A percentile compares a stretch with the other conserved stretches of the same genome.
phyloP scores from a whole-genome alignment of 306 rosid species.

The Cicer judaicum region DNA sequence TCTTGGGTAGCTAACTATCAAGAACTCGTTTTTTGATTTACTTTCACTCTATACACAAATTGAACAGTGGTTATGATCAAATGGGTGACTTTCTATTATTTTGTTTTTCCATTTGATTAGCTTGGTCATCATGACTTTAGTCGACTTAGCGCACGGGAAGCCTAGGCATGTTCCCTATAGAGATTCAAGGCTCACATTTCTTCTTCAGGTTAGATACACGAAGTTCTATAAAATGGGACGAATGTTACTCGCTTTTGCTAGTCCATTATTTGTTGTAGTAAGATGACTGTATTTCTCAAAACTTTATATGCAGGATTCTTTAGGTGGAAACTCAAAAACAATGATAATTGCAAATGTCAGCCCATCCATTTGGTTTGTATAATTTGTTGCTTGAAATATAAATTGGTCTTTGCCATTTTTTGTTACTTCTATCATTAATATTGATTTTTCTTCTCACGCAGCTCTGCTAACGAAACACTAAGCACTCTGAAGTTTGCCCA shows the following conservation, averaged over 20 bases:
- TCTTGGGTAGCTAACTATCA: constrained; percentile 69
- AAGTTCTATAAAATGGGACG: constrained; percentile 32
- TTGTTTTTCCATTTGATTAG: constrained; percentile 55
- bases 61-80: constrained; percentile 14
- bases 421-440: constrained; percentile 31
- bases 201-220: constrained; percentile 80
- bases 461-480: constrained; percentile 88
- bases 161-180: constrained; percentile 97
- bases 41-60: constrained; percentile 26
- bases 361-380: constrained; percentile 84
- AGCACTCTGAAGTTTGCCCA: constrained; percentile 98
- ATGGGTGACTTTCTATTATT: constrained; percentile 44
- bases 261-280: constrained; percentile 33
- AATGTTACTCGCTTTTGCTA: constrained; percentile 4
- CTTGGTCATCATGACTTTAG: constrained; percentile 95
- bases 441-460: constrained; percentile 54
- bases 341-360: constrained; percentile 94
- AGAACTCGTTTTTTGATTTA: constrained; percentile 39
- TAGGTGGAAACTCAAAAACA: constrained; percentile 98
- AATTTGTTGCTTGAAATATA: constrained; percentile 37
- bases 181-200: constrained; percentile 97
- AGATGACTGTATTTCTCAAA: constrained; percentile 29
- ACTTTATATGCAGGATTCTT: constrained; percentile 80
- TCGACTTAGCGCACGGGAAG: constrained; percentile 91
- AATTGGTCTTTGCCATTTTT: constrained; percentile 31